phyloP scores from a whole-genome alignment of 2,329 filamentous ascomycete genomes.

The Aspergillus nomiae region DNA sequence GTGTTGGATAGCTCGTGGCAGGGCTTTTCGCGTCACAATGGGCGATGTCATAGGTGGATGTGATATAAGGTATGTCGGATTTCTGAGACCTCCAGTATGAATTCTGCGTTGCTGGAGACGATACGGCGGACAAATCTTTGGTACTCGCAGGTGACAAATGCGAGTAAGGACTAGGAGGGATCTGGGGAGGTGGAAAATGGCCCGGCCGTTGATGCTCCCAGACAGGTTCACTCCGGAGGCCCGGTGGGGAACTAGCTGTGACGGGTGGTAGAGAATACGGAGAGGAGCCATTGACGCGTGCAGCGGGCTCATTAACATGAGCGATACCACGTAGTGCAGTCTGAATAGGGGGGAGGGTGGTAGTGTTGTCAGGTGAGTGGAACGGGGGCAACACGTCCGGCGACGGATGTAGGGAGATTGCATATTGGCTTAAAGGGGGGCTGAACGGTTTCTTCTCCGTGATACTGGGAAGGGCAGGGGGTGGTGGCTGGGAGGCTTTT shows the following conservation, averaged over 20 bases:
- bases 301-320: conserved; percentile 26
- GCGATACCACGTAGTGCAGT: conserved; percentile 37
- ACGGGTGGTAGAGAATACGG: conserved; percentile 27
- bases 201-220: conserved; percentile 35
- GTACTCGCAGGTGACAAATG: conserved; percentile 42
- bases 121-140: conserved; percentile 38
- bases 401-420: conserved; percentile 28
- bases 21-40: conserved; percentile 38
- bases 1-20: conserved; percentile 42
- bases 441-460: conserved; percentile 5
- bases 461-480: conserved; percentile 23
- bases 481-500: not conserved
- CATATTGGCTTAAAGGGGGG: conserved; percentile 32
- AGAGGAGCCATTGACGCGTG: conserved; percentile 27
- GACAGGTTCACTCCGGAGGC: conserved; percentile 28
- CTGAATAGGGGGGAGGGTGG: conserved; percentile 41
- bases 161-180: conserved; percentile 38
- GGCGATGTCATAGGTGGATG: conserved; percentile 32
- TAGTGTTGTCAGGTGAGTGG: conserved; percentile 32
- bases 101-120: conserved; percentile 36
- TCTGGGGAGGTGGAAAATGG: conserved; percentile 31
- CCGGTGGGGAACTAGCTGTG: conserved; percentile 27
- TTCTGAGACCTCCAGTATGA: conserved; percentile 32
- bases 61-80: conserved; percentile 28
- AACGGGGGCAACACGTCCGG: conserved; percentile 42